These are phyloP conservation scores for Macaranga tanarius DNA, from an alignment of 441 rosid species.

Conservation along the genomic window DNA sequence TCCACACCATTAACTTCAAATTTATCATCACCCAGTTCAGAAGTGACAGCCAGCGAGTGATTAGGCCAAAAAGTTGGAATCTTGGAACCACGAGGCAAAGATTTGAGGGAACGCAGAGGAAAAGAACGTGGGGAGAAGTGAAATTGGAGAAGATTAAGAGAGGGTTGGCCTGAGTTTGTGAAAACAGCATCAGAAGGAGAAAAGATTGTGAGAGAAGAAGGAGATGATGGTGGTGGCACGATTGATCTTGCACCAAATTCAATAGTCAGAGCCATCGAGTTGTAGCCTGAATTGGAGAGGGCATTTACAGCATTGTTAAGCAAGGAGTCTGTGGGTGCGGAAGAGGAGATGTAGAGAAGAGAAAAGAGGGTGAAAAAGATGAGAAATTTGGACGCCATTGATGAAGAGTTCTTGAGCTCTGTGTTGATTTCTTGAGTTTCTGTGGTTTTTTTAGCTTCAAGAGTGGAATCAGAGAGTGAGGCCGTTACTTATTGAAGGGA, in stretches of 20 bases:
- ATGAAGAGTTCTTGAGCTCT: neutral
- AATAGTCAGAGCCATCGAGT: conserved; percentile 38
- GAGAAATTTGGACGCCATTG: conserved; percentile 28
- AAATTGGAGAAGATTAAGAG: conserved; percentile 19
- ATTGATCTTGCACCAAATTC: conserved; percentile 25
- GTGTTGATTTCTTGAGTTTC: neutral
- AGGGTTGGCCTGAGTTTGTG: conserved; percentile 17
- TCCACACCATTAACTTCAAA: conserved; percentile 33
- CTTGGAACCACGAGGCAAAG: conserved; percentile 37
- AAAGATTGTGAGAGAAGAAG: conserved; percentile 41
- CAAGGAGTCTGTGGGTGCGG: conserved; percentile 19
- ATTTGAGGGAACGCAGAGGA: conserved; percentile 28
- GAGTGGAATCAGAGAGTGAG: neutral
- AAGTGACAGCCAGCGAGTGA: conserved; percentile 36
- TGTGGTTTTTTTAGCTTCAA: neutral
- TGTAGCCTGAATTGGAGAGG: conserved; percentile 39
- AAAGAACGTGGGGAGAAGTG: conserved; percentile 27
- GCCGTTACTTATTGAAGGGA: neutral
- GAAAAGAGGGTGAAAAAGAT: conserved; percentile 22
- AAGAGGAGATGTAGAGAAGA: conserved; percentile 15
- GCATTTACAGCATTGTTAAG: conserved; percentile 25
- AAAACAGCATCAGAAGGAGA: conserved; percentile 36
- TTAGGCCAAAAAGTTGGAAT: conserved; percentile 37
- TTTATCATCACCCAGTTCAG: neutral
- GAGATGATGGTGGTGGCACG: conserved; percentile 13